Base-by-base conservation (phyloP, 768 basidiomycete genomes). In the Suillus paluster region DNA sequence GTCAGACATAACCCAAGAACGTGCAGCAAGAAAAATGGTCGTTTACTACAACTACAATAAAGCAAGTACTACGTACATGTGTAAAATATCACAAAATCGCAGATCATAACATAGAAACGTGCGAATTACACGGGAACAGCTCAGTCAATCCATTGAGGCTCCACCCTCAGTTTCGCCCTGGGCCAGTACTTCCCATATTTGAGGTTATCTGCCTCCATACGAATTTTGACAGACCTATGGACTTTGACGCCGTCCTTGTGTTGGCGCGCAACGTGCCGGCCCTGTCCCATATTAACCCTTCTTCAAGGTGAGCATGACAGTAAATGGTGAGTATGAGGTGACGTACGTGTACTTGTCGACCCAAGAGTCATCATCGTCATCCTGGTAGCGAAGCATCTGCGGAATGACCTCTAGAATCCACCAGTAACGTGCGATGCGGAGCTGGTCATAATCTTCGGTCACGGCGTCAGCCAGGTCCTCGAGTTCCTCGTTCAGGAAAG, bases 381-480 rank as follows among this genome's bases (percentile, higher is more conserved):
- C 59, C 49, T 77, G 75, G 61, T 64, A 75, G 38, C 60, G 72
- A 58, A 67, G 21, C 53, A 48, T 64, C 63, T 71, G 75, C 1
- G 85, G 87, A 15, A 86, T 46, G 30, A 79, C 58, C 71, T 92
- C 90, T 34, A 92, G 73, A 23, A 86, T 64, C 90, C 91, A 92
- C 91, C 90, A 92, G 0, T 53, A 57, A 52, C 66, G 76, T 25
- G 73, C 62, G 5, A 78, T 66, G n/a, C 71, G 64, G 34, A 92
- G 80, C 75, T 89, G 82, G 71, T 92, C 90, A 60, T 85, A 84
- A 5, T 80, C 70, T 0, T 75, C 77, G 56, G 76, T 76, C 15
- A 88, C 58, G 5, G 85, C 84, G 65, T 92, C 91, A 4, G 72
- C 70, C 36, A 89, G 64, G 36, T 92, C 90, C 63, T 90, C 87